Evolutionary conservation across 139 green algal genomes (phyloP).

Genomic region (Chlorella vulgaris): DNA sequence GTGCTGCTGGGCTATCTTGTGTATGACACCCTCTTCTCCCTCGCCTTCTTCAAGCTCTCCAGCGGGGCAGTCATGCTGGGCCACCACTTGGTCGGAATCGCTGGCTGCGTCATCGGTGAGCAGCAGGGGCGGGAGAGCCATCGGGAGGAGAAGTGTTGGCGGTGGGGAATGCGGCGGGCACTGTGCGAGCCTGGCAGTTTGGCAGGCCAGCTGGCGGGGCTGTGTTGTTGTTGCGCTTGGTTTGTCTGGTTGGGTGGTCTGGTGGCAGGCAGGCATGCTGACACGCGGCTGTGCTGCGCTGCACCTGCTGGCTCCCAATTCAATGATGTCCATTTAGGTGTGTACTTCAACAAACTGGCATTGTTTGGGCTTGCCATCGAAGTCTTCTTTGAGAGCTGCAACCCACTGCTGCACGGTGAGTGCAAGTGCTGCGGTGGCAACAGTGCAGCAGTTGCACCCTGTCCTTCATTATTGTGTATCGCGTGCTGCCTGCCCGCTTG

Average conservation of each 20-base stretch:
- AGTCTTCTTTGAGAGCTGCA: conserved; percentile 53
- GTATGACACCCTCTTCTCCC: conserved; percentile 45
- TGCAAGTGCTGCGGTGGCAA: neutral
- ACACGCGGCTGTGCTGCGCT: neutral
- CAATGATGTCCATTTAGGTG: conserved; percentile 11
- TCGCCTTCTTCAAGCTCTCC: conserved; percentile 22
- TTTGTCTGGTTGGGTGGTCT: neutral
- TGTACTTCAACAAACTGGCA: conserved; percentile 46
- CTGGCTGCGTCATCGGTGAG: conserved; percentile 41
- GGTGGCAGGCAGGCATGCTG: neutral
- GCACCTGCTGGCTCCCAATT: neutral
- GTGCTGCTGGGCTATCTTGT: conserved; percentile 41
- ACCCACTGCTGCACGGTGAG: conserved; percentile 40
- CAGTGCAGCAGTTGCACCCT: neutral
- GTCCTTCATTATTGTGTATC: neutral
- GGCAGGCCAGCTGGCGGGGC: too few relatives aligned
- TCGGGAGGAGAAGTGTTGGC: too few relatives aligned
- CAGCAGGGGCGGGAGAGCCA: neutral
- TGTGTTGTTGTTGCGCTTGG: too few relatives aligned
- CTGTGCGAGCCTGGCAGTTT: too few relatives aligned
- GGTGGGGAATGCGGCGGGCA: too few relatives aligned
- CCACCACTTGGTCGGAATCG: conserved; percentile 46
- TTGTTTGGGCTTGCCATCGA: conserved; percentile 49
- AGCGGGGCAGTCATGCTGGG: conserved; percentile 37
- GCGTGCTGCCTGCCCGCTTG: neutral